A percentile compares a stretch with the other conserved stretches of the same genome.
phyloP scores from a whole-genome alignment of 225 moss, liverwort and hornwort genomes.

The Physcomitrium patens region DNA sequence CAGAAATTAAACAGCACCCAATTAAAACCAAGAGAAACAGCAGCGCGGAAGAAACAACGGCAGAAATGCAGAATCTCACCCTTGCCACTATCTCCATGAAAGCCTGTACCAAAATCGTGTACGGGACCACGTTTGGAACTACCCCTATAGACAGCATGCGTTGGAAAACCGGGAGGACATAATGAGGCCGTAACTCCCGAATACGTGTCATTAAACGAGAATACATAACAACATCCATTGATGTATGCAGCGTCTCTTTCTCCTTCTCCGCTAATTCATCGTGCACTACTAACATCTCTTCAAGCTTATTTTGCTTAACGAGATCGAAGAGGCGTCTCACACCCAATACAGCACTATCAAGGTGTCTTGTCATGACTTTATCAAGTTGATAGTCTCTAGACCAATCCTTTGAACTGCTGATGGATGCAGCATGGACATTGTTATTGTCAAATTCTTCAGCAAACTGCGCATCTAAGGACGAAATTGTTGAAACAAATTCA shows the following conservation, averaged over 20 bases:
- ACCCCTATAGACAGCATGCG: constrained; percentile 60
- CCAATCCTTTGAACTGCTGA: constrained; percentile 29
- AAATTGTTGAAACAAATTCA: constrained; percentile 17
- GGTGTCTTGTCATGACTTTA: constrained; percentile 51
- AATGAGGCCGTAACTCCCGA: constrained; percentile 58
- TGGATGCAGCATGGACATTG: constrained; percentile 15
- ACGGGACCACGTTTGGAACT: constrained; percentile 55
- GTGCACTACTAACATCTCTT: constrained; percentile 59
- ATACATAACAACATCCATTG: constrained; percentile 57
- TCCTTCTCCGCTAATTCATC: constrained; percentile 46
- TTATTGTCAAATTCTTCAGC: constrained; percentile 19
- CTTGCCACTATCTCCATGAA: constrained; percentile 52
- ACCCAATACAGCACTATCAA: constrained; percentile 35
- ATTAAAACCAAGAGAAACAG: constrained; percentile 21
- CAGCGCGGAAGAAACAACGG: constrained; percentile 11
- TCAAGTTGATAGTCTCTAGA: constrained; percentile 42
- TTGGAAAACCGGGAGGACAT: constrained; percentile 58
- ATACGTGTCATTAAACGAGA: constrained; percentile 59
- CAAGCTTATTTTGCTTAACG: constrained; percentile 48
- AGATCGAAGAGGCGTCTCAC: constrained; percentile 56
- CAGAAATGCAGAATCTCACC: constrained; percentile 36
- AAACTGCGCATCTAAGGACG: constrained; percentile 23
- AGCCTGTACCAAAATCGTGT: constrained; percentile 59
- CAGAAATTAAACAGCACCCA: constrained; percentile 1
- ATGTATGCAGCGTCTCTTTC: constrained; percentile 31